Conservation (phyloP, 768 basidiomycete genomes). For the Boletus patriciae region DNA sequence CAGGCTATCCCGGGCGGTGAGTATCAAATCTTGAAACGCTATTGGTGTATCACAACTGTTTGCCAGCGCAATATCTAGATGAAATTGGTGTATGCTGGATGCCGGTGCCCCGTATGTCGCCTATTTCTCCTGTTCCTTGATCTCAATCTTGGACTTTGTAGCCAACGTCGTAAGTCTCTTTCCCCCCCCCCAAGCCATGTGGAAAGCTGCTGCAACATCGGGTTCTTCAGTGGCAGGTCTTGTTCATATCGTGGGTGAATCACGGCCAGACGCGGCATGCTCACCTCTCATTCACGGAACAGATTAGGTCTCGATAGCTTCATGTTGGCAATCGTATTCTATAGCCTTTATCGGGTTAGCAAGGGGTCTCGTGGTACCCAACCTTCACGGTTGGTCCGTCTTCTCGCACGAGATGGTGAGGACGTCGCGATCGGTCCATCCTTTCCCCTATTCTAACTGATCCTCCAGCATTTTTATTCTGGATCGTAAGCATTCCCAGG, state of each 20-base stretch:
- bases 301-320: constrained; percentile 21
- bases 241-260: constrained; percentile 14
- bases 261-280: not conserved
- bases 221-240: constrained; percentile 15
- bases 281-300: not conserved
- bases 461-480: constrained; percentile 17
- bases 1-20: not conserved
- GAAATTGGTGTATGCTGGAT: constrained; percentile 14
- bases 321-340: constrained; percentile 2
- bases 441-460: not conserved
- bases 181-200: not conserved
- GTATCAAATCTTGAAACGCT: not conserved
- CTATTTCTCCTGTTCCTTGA: not conserved
- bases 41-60: not conserved
- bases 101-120: constrained; percentile 11
- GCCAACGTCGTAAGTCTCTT: constrained; percentile 10
- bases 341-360: constrained; percentile 2
- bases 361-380: not conserved
- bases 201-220: not conserved
- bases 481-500: constrained; percentile 4
- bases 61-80: constrained; percentile 5
- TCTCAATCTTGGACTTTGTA: not conserved
- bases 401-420: constrained; percentile 29
- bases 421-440: not conserved
- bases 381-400: constrained; percentile 4